A percentile compares a stretch with the other conserved stretches of the same genome.
Conservation (phyloP, 208 protist genomes). For the Vickermania ingenoplastis region DNA sequence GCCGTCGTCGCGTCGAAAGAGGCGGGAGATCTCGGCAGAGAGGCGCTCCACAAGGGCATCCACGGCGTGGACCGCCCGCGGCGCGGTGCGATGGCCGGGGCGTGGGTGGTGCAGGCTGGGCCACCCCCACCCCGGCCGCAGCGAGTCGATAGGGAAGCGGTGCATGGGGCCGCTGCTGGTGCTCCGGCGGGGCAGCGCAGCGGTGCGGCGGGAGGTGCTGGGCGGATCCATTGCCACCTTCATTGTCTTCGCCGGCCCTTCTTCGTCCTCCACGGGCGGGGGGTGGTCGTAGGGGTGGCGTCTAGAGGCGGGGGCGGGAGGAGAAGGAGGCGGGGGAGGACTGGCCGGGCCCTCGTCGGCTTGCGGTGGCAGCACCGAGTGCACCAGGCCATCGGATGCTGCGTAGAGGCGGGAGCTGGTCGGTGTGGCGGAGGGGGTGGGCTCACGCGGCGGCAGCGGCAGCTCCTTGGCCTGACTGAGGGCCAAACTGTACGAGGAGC, state of each 20-base stretch:
- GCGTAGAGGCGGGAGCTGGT: background rate
- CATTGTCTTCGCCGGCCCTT: too few species aligned
- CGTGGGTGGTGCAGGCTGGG: too few species aligned
- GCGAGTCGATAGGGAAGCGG: background rate
- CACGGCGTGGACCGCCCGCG: background rate
- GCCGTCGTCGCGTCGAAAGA: background rate
- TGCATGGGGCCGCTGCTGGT: background rate
- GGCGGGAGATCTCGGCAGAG: background rate
- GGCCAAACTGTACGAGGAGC: background rate
- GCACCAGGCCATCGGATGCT: background rate
- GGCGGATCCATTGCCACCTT: too few species aligned
- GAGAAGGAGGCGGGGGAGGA: too few species aligned
- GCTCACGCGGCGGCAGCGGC: background rate
- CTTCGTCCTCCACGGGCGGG: too few species aligned
- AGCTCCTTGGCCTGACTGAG: background rate
- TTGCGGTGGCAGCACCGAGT: background rate
- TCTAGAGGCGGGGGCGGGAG: too few species aligned
- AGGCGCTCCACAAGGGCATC: background rate
- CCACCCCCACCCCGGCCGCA: background rate
- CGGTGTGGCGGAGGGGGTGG: background rate
- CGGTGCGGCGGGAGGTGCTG: background rate
- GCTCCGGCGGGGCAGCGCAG: background rate
- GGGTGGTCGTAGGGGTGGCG: too few species aligned
- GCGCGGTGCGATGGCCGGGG: background rate
- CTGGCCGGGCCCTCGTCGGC: too few species aligned